Evolutionary conservation across 768 basidiomycete genomes (phyloP).

Genomic region (Cyclocybe aegerita): DNA sequence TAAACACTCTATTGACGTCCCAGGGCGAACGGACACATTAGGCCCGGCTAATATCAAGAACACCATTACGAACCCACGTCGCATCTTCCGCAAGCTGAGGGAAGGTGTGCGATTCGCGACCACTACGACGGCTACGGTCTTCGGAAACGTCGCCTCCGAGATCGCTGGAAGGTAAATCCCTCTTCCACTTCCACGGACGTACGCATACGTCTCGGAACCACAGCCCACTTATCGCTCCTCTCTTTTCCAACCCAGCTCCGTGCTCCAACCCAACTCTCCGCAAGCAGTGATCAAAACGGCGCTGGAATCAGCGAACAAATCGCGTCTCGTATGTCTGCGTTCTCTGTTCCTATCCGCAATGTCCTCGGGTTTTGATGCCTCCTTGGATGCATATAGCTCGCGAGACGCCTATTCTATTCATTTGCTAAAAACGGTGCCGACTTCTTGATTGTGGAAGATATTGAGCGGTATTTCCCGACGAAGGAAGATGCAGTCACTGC

Average conservation of each 20-base stretch:
- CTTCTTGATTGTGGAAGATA: conserved; percentile 63
- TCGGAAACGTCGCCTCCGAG: conserved; percentile 58
- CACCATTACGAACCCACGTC: conserved; percentile 51
- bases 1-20: conserved; percentile 71
- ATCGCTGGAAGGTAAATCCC: conserved; percentile 46
- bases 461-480: conserved; percentile 67
- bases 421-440: conserved; percentile 65
- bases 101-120: conserved; percentile 72
- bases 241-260: conserved; percentile 40
- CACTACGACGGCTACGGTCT: conserved; percentile 76
- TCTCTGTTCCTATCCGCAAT: conserved; percentile 4
- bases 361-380: background rate
- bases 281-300: conserved; percentile 79
- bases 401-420: conserved; percentile 84
- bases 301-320: conserved; percentile 78
- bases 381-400: conserved; percentile 49
- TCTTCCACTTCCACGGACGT: background rate
- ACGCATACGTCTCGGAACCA: background rate
- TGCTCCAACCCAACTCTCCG: conserved; percentile 89
- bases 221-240: background rate
- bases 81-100: conserved; percentile 68
- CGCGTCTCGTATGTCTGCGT: conserved; percentile 48
- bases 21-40: conserved; percentile 65
- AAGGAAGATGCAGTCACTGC: conserved; percentile 67
- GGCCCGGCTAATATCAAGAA: conserved; percentile 35